phyloP scores from a whole-genome alignment of 2,329 filamentous ascomycete genomes.

The Nothophoma quercina region DNA sequence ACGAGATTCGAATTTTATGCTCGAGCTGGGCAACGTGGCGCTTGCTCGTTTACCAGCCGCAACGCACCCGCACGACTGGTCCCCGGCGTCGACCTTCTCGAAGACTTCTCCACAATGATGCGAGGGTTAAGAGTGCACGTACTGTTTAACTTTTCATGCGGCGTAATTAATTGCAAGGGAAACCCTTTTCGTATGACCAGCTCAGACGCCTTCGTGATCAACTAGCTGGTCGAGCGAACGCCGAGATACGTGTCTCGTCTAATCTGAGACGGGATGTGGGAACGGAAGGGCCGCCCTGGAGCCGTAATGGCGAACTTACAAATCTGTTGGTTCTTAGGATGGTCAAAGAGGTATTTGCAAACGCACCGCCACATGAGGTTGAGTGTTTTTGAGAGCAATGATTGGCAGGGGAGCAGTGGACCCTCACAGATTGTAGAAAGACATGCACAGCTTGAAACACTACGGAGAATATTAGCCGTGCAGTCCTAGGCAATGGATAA shows the following conservation, averaged over 20 bases:
- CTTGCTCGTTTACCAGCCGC: constrained; percentile 40
- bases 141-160: constrained; percentile 30
- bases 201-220: constrained; percentile 26
- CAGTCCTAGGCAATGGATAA: constrained; percentile 8
- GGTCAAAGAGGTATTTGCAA: constrained; percentile 23
- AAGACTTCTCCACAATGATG: constrained; percentile 44
- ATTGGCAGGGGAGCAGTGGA: constrained; percentile 14
- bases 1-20: constrained; percentile 45
- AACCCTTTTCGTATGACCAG: constrained; percentile 26
- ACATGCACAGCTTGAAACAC: constrained; percentile 13
- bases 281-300: constrained; percentile 43
- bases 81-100: constrained; percentile 40
- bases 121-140: constrained; percentile 28
- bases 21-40: constrained; percentile 29
- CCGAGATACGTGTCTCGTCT: constrained; percentile 35
- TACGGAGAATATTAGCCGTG: constrained; percentile 19
- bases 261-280: constrained; percentile 45
- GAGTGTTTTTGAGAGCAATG: constrained; percentile 3
- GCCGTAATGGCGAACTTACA: constrained; percentile 33
- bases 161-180: constrained; percentile 33
- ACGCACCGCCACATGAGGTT: constrained; percentile 32
- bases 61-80: constrained; percentile 39
- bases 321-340: constrained; percentile 23
- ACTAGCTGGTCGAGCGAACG: constrained; percentile 17
- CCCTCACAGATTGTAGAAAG: constrained; percentile 8